Conservation (phyloP, 768 basidiomycete genomes). For the Mycena indigotica region DNA sequence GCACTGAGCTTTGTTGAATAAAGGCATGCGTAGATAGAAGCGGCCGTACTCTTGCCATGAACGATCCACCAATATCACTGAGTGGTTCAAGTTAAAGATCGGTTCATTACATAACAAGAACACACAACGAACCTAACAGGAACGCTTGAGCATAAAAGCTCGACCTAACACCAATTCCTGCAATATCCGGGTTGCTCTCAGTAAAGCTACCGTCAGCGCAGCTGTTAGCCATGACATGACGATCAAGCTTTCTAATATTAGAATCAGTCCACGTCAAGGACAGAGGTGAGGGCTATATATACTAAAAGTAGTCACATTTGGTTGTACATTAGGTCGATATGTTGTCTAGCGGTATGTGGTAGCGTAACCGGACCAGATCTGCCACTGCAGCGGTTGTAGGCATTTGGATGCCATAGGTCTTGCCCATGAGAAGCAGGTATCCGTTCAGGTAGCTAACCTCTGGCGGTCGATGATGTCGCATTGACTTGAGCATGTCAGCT, state of each 20-base stretch:
- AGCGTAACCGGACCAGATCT: constrained; percentile 62
- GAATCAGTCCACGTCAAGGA: no score
- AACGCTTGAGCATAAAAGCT: constrained; percentile 34
- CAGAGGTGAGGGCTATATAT: neutral
- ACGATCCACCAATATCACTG: constrained; percentile 44
- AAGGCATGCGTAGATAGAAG: neutral
- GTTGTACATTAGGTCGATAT: neutral
- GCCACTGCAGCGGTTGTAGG: constrained; percentile 58
- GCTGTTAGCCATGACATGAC: neutral
- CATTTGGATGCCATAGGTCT: constrained; percentile 56
- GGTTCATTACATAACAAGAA: constrained; percentile 32
- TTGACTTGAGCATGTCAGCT: constrained; percentile 64
- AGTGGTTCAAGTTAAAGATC: constrained; percentile 23
- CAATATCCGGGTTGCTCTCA: constrained; percentile 17
- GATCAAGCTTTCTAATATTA: neutral
- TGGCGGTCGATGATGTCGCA: constrained; percentile 60
- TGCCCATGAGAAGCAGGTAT: constrained; percentile 68
- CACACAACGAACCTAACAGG: constrained; percentile 24
- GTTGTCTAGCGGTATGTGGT: constrained; percentile 56
- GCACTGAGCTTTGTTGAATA: constrained; percentile 22
- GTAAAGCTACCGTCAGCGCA: constrained; percentile 8
- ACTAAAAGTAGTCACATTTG: neutral
- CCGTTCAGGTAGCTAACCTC: constrained; percentile 87
- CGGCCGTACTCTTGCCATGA: constrained; percentile 35
- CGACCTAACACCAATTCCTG: constrained; percentile 21